phyloP scores from a whole-genome alignment of 352 stramenopile species.

The Pythium myriotylum region DNA sequence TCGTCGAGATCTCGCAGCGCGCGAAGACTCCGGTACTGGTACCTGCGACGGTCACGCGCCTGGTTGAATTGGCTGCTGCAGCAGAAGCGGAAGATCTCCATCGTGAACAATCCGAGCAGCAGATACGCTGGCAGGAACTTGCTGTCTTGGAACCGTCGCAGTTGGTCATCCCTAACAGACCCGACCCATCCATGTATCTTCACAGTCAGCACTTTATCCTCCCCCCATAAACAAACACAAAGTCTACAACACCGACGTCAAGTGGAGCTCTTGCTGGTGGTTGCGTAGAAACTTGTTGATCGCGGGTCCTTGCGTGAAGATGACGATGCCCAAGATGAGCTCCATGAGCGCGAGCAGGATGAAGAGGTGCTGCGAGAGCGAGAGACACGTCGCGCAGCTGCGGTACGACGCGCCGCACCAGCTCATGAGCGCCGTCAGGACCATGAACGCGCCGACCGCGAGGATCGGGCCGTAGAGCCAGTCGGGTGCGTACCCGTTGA shows the following conservation, averaged over 20 bases:
- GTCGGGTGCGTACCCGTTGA: constrained; percentile 66
- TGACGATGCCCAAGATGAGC: constrained; percentile 62
- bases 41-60: constrained; percentile 52
- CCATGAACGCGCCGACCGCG: constrained; percentile 46
- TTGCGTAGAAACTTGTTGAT: constrained; percentile 66
- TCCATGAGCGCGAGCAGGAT: constrained; percentile 65
- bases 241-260: no score
- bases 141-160: constrained; percentile 55
- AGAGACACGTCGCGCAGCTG: constrained; percentile 50
- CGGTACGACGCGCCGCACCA: constrained; percentile 63
- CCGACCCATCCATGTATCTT: no score
- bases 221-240: no score
- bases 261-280: constrained; percentile 66
- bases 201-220: no score
- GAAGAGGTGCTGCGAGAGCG: constrained; percentile 60
- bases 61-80: constrained; percentile 62
- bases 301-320: constrained; percentile 60
- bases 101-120: constrained; percentile 60
- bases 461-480: constrained; percentile 74
- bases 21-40: constrained; percentile 57
- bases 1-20: constrained; percentile 70
- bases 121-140: constrained; percentile 72
- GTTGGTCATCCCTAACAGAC: constrained; percentile 48
- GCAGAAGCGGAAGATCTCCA: constrained; percentile 73
- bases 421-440: constrained; percentile 55